Evolutionary conservation across 495 filamentous ascomycete genomes (phyloP), one percentile per base, ranked within the genome.

Genomic region (Podospora tetraspora): DNA sequence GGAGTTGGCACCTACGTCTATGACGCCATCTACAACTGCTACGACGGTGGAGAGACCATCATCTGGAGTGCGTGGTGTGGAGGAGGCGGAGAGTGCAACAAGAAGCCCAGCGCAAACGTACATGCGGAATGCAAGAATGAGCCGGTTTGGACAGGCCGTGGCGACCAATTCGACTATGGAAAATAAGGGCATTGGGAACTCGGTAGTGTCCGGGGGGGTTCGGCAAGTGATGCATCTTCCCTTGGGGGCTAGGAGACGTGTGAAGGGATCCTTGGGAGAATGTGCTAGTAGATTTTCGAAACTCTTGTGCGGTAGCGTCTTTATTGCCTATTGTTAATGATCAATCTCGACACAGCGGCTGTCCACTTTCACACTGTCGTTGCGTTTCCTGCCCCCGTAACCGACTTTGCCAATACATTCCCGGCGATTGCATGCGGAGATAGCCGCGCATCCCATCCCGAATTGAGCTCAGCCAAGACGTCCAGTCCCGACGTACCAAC

Each of bases 11-110:
- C 67, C 23, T 21, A 64, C 34, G 52, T 69, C 23, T 69, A 52
- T 57, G 67, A 69, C 57, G 59, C 43, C 62, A 69, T 69, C 57
- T 69, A 64, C 67, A 69, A 69, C 62, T 69, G 67, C 67, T 69
- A 69, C 56, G 62, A 62, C 27, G 62, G 60, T 62, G 67, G 67
- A 19, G 67, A 69, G 61, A 52, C 43, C 43, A 52, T 69, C 30
- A 62, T 69, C 10, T 69, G 67, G 67, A 69, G 67, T 21, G 67
- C 34, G 27, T 69, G 67, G 67, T 69, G 67, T 32, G 66, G 66
- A 10, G 67, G 67, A 13, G 62, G 67, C 16, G 67, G 67, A 7
- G 25, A 13, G 7, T 69, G 67, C 29, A 57, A 69, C 29, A 64
- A 64, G 57, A 27, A 56, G 22, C 62, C 37, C 12, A 64, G 61